Base-by-base conservation (phyloP, 176 grass and related monocot species). In the Avena eriantha region DNA sequence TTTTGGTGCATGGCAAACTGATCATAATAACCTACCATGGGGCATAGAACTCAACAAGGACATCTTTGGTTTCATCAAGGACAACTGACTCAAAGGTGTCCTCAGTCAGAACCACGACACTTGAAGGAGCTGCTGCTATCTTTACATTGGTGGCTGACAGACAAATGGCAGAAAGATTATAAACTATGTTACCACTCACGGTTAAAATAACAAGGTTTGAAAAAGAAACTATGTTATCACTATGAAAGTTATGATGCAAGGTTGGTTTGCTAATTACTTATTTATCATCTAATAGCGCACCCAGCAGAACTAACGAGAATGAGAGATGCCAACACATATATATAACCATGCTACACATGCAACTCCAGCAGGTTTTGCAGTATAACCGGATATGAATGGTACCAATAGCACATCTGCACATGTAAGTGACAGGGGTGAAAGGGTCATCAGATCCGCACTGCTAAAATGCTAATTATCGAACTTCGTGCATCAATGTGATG, bases 41-140 rank as follows among this genome's bases (percentile, higher is more conserved):
- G 66, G 97, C 97, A 90, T 99, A 99, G 78, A 99, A 99, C 85
- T 99, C 97, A 68, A 99, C 97, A 88, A 99, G 94, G 14, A 99
- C 97, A 93, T 99, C 94, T 86, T 96, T 99, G 47, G 92, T 93
- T 87, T 90, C 88, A 87, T 99, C 97, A 87, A 99, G 97, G 23
- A 96, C 97, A 91, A 94, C 60, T 7, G 91, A 90, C 53, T 99
- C 82, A 24, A 96, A 99, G 69, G 58, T 94, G 51, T 99, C 94
- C 65, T 80, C 29, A 34, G 90, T 90, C 73, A 96, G 63, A 65
- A 99, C 87, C 63, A 94, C 92, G 0, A 99, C 97, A 85, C 77
- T 94, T 51, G 97, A 99, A 83, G 97, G 94, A 57, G 82, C 41
- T 79, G 90, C 83, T 59, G 92, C 97, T 56, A 96, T 54, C 92